Conservation (phyloP, 202 grass and related monocot genomes). For the Zoysia matrella region DNA sequence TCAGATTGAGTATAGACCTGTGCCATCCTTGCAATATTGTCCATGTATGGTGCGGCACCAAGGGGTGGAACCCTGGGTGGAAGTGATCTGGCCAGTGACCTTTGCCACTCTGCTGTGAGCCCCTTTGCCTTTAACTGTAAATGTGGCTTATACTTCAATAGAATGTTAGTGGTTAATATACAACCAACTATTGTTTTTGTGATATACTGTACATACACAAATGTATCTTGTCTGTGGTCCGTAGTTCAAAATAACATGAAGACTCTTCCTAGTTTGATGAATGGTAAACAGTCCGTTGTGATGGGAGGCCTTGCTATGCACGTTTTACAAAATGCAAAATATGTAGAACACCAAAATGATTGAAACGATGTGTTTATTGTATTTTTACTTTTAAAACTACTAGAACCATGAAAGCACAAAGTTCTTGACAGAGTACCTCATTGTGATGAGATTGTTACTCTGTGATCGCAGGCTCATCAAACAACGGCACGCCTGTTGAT, state of each 20-base stretch:
- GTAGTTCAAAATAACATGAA: neutral
- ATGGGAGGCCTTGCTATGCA: neutral
- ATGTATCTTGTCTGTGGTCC: neutral
- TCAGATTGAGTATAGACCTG: neutral
- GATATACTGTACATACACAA: conserved; percentile 1
- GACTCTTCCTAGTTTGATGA: conserved; percentile 20
- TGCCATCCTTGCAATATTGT: neutral
- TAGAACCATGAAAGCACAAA: neutral
- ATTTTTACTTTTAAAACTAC: conserved; percentile 6
- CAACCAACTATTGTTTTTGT: conserved; percentile 1
- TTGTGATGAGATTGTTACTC: neutral
- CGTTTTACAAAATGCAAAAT: neutral
- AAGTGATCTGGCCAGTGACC: no score
- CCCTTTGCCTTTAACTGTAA: neutral
- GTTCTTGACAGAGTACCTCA: neutral
- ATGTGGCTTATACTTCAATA: conserved; percentile 22
- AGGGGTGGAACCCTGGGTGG: no score
- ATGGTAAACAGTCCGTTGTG: neutral
- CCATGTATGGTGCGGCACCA: neutral
- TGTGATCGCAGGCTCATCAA: conserved; percentile 46
- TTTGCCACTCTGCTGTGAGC: no score
- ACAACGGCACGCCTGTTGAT: conserved; percentile 61
- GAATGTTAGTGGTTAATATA: conserved; percentile 11
- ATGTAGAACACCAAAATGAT: neutral
- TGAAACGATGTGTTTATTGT: conserved; percentile 13